Evolutionary conservation across 139 green algal genomes (phyloP).

Genomic region (Zygnema circumcarinatum): DNA sequence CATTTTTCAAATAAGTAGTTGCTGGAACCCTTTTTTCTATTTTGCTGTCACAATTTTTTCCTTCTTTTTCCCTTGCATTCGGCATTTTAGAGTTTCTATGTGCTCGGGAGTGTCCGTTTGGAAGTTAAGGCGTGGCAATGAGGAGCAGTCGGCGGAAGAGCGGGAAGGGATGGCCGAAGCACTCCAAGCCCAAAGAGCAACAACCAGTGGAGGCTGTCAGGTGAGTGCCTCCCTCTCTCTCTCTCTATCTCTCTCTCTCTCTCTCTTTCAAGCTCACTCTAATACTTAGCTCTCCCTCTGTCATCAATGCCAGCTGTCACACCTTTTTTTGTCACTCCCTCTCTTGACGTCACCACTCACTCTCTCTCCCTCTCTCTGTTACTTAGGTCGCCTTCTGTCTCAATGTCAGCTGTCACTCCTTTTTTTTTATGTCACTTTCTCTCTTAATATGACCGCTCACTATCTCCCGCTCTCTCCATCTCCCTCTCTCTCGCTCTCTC

Average conservation of each 20-base stretch:
- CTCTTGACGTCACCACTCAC: neutral
- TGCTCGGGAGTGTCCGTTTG: too few species aligned
- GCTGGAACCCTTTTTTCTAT: neutral
- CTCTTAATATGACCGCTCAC: neutral
- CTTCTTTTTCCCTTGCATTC: conserved; percentile 11
- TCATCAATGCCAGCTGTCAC: neutral
- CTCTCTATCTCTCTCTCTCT: too few species aligned
- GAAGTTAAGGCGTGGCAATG: too few species aligned
- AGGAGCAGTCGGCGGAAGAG: too few species aligned
- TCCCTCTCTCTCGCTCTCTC: neutral
- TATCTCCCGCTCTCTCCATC: neutral
- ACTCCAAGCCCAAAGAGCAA: too few species aligned
- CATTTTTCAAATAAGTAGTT: neutral
- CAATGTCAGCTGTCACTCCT: neutral
- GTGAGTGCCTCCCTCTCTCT: too few species aligned
- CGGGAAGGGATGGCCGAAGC: too few species aligned
- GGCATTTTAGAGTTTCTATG: neutral
- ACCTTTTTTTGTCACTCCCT: neutral
- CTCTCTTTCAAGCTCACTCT: neutral
- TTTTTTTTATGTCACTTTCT: neutral
- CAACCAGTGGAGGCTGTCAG: too few species aligned
- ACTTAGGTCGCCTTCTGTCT: neutral
- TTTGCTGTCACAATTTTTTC: conserved; percentile 5
- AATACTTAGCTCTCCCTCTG: neutral
- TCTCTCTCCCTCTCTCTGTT: neutral